phyloP scores from a whole-genome alignment of 371 early-diverging fungal genomes.

The Syncephalis fuscata region DNA sequence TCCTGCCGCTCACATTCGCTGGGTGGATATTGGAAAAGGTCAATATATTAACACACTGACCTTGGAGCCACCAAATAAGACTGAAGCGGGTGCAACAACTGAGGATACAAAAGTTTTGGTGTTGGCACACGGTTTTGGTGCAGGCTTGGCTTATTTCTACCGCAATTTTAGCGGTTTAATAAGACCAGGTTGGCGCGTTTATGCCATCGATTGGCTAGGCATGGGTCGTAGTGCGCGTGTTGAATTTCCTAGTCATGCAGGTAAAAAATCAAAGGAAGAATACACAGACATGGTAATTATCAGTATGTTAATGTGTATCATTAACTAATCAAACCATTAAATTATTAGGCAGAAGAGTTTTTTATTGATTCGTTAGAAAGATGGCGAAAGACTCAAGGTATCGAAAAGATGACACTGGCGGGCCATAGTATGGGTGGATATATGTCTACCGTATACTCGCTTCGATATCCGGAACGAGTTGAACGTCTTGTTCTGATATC shows the following conservation, averaged over 20 bases:
- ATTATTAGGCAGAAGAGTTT: constrained; percentile 48
- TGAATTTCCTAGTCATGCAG: constrained; percentile 25
- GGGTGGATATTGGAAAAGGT: not conserved
- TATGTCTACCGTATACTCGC: constrained; percentile 67
- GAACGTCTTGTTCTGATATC: constrained; percentile 77
- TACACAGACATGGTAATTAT: constrained; percentile 22
- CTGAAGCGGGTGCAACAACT: not conserved
- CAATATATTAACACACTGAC: constrained; percentile 1
- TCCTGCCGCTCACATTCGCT: not conserved
- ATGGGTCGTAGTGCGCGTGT: constrained; percentile 75
- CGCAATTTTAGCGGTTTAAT: constrained; percentile 57
- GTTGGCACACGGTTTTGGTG: constrained; percentile 84
- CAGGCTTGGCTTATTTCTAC: constrained; percentile 81
- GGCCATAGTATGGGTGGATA: constrained; percentile 87
- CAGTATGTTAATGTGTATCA: too few species aligned
- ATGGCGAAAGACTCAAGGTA: constrained; percentile 62
- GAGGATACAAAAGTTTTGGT: constrained; percentile 31
- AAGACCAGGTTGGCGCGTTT: constrained; percentile 47
- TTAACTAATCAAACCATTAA: too few species aligned
- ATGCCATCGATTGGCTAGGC: constrained; percentile 80
- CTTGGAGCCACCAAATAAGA: not conserved
- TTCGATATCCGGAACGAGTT: constrained; percentile 77
- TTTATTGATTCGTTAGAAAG: constrained; percentile 85
- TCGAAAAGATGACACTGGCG: constrained; percentile 66
- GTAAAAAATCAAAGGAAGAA: constrained; percentile 21